Conservation (phyloP, 2,329 filamentous ascomycete genomes). For the Aspergillus quadrilineatus region DNA sequence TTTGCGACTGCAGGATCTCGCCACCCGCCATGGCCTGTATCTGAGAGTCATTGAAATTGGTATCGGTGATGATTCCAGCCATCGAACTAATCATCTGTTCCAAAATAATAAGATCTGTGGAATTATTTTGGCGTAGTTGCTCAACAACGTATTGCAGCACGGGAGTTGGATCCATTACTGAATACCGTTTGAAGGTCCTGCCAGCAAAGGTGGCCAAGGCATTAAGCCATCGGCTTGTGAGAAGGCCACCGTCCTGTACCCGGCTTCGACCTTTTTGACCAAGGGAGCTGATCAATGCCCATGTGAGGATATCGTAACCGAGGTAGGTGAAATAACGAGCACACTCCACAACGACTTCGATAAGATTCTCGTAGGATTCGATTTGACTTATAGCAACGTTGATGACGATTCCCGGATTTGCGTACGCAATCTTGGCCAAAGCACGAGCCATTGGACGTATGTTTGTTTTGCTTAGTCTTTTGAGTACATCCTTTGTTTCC, state of each 20-base stretch:
- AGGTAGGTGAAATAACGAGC: constrained; percentile 90
- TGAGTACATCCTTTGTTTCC: constrained; percentile 82
- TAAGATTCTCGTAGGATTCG: constrained; percentile 91
- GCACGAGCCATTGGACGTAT: constrained; percentile 80
- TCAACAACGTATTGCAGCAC: constrained; percentile 86
- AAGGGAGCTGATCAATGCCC: constrained; percentile 78
- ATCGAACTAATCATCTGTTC: constrained; percentile 88
- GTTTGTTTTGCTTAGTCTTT: constrained; percentile 85
- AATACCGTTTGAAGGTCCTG: constrained; percentile 82
- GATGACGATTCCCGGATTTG: constrained; percentile 89
- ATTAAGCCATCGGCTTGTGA: constrained; percentile 89
- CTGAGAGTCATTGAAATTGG: constrained; percentile 85
- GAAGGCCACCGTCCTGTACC: constrained; percentile 64
- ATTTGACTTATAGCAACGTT: constrained; percentile 85
- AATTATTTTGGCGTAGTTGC: constrained; percentile 77
- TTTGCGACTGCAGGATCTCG: constrained; percentile 73
- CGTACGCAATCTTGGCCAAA: constrained; percentile 87
- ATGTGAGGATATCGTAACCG: constrained; percentile 89
- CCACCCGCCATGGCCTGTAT: constrained; percentile 86
- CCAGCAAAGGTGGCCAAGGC: constrained; percentile 89
- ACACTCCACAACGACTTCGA: constrained; percentile 91
- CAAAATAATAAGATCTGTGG: constrained; percentile 86
- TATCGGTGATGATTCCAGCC: constrained; percentile 85
- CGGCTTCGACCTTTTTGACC: constrained; percentile 58
- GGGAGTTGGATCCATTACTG: constrained; percentile 77